A percentile compares a stretch with the other conserved stretches of the same genome.
phyloP scores from a whole-genome alignment of 2,329 filamentous ascomycete species.

The Diaporthe sp. region DNA sequence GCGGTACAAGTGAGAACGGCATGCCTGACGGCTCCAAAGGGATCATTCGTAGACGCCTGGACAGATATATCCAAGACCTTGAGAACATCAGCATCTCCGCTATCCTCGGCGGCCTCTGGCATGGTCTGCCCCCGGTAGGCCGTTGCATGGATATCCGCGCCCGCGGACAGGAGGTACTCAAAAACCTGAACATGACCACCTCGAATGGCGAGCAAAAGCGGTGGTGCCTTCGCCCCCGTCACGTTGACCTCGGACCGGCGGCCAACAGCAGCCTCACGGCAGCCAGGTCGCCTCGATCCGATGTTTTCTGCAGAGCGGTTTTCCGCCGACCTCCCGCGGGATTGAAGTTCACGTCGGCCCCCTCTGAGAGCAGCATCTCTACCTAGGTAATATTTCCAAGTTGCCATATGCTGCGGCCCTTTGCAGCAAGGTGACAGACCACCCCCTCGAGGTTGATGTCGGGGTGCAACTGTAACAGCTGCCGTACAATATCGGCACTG shows the following conservation, averaged over 20 bases:
- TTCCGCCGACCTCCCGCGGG: background rate
- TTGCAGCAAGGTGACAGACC: background rate
- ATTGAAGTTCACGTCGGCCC: background rate
- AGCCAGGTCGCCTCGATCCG: background rate
- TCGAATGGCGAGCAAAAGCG: background rate
- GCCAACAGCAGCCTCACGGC: background rate
- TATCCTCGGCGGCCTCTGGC: background rate
- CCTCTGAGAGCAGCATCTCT: background rate
- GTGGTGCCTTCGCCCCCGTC: background rate
- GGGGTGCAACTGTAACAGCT: background rate
- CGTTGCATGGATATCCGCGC: background rate
- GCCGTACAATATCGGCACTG: background rate
- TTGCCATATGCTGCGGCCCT: background rate
- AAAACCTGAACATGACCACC: background rate
- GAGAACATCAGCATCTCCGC: background rate
- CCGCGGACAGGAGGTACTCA: background rate
- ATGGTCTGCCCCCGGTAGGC: slow-evolving; percentile 1
- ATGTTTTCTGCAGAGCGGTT: background rate
- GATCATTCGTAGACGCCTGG: background rate
- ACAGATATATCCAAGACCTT: background rate
- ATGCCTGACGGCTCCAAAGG: background rate
- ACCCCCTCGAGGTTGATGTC: background rate
- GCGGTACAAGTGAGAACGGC: background rate
- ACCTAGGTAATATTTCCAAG: background rate
- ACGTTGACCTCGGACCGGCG: slow-evolving; percentile 6